Base-by-base conservation (phyloP, 345 rosid species). In the Populus ilicifolia region DNA sequence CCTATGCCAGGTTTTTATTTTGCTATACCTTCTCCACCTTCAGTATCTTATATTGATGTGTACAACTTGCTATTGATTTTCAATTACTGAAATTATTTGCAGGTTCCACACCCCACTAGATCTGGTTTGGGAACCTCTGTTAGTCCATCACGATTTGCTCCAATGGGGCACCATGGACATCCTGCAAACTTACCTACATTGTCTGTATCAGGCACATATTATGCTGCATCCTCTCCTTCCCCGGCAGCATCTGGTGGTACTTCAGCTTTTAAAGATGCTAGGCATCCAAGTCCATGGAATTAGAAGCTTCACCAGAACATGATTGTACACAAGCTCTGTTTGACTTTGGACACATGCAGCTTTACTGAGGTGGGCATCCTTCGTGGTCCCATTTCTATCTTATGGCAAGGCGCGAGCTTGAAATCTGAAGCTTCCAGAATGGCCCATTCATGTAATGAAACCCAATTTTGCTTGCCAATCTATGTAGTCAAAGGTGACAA, bases 161-260 rank as follows among this genome's bases (percentile, higher is more conserved):
- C 92, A 23, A 71, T 83, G 0, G 87, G 80, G 20, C 78, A 76
- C 46, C 90, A 80, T 74, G 84, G 86, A 46, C 87, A 84, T 76
- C 87, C 90, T 16, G 86, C 82, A 20, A 88, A 87, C 78, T 83
- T 70, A 23, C 85, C 89, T 6, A n/a, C 90, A 4, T 88, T 90
- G 33, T 92, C 93, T 78, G 86, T 88, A 6, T 89, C 98, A 5
- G 99, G 98, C 76, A 91, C 93, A 84, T 93, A 88, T 84, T 92
- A 90, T 69, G 35, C 89, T 13, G 88, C 91, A 36, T 95, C 96
- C 64, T 90, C 98, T 35, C 98, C 99, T 71, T 95, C 96, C 23
- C 98, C 99, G 20, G 98, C 90, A 73, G 96, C 97, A 76, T 93
- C 94, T 48, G 98, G 98, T 52, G 92, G 99, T 73, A 95, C 96